Conservation (phyloP, 1,284 basidiomycete species). For the Cutaneotrichosporon curvatum region DNA sequence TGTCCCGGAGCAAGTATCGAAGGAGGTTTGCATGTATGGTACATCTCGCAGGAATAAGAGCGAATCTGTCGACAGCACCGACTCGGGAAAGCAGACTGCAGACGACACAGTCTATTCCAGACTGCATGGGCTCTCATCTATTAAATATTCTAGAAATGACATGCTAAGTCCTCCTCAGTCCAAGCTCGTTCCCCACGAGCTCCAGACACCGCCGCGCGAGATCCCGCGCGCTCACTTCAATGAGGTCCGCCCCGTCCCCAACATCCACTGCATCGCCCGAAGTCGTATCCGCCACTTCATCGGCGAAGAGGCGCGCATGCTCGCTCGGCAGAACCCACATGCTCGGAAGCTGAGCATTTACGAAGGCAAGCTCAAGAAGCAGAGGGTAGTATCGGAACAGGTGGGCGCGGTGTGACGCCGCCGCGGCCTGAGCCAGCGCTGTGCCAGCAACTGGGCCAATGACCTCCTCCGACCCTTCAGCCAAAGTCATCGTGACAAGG, state of each 20-base stretch:
- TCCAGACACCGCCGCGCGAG: constrained; percentile 64
- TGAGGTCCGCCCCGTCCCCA: constrained; percentile 33
- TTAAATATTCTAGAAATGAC: not conserved
- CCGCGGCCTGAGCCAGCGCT: too few species aligned
- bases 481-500: constrained; percentile 58
- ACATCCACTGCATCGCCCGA: constrained; percentile 6
- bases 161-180: constrained; percentile 10
- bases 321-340: constrained; percentile 54
- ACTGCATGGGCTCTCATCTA: too few species aligned
- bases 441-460: too few species aligned
- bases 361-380: constrained; percentile 67
- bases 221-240: constrained; percentile 59
- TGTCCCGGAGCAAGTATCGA: too few species aligned
- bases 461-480: not conserved
- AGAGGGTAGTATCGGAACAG: constrained; percentile 76
- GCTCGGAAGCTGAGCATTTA: constrained; percentile 58
- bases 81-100: too few species aligned
- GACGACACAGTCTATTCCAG: too few species aligned
- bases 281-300: constrained; percentile 13
- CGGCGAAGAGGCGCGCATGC: constrained; percentile 22
- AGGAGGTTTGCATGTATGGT: too few species aligned
- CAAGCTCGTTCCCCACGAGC: constrained; percentile 57
- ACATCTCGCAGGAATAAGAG: too few species aligned
- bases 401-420: constrained; percentile 64
- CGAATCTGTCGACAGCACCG: too few species aligned